Evolutionary conservation across 306 rosid species (phyloP), one percentile per base, ranked within the genome.

Genomic region (Albizia julibrissin): DNA sequence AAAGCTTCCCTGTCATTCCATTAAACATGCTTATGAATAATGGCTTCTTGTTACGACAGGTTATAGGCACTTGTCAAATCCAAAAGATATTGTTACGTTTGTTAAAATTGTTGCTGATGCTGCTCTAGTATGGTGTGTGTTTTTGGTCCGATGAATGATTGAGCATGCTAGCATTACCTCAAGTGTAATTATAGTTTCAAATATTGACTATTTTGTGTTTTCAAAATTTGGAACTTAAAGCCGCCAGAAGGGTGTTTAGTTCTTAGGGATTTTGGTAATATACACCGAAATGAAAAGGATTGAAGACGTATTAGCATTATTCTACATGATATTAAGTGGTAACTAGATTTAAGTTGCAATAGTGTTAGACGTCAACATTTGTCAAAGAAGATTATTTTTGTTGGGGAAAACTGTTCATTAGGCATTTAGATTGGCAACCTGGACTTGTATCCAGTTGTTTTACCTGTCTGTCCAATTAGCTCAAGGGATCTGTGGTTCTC

Each of bases 1-100:
- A 92, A 89, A 79, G 87, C 93, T 16, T 92, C 94, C 94, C 97
- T 94, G 93, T 54, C 80, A 87, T 85, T 78, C 62, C 43, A 39
- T 59, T 58, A 3, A 14, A 76, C 71, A 76, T 6, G 69, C 11
- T 7, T 13, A 39, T 7, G 1, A 39, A 40, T 34, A 39, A 40
- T 34, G 47, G 29, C 39, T 16, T 1, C n/a, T n/a, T n/a, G n/a
- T n/a, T n/a, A 84, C 87, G 94, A 54, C 97, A 96, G 97, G 99
- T 95, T 77, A 76, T n/a, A n/a, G 77, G 69, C 33, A n/a, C 77
- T 42, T 72, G 40, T 78, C 80, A 76, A 66, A 52, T 42, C 73
- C 68, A n/a, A n/a, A n/a, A n/a, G n/a, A n/a, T n/a, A n/a, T n/a
- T n/a, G n/a, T n/a, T n/a, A n/a, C n/a, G n/a, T n/a, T n/a, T n/a